A percentile compares a stretch with the other conserved stretches of the same genome.
Evolutionary conservation across 768 basidiomycete genomes (phyloP).

Genomic region (Psilocybe subaeruginosa): DNA sequence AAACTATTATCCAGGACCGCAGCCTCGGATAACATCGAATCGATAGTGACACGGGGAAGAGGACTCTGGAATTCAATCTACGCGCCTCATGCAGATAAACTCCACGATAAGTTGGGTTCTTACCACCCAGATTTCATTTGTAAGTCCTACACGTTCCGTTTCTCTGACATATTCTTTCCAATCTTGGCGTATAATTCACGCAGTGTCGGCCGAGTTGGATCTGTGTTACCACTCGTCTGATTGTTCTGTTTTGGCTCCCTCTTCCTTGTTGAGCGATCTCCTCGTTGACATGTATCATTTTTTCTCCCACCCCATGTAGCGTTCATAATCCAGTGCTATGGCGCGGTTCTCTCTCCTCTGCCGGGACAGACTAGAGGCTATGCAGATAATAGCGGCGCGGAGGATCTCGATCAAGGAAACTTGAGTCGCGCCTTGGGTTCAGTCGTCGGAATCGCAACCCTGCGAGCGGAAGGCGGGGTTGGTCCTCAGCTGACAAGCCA

Average conservation of each 20-base stretch:
- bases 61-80: constrained; percentile 88
- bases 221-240: constrained; percentile 8
- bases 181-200: constrained; percentile 28
- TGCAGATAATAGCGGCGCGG: constrained; percentile 39
- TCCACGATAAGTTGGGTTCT: constrained; percentile 81
- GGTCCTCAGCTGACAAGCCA: constrained; percentile 89
- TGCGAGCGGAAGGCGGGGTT: constrained; percentile 84
- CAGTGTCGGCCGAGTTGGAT: constrained; percentile 28
- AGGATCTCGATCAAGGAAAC: constrained; percentile 74
- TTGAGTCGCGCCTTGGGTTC: constrained; percentile 85
- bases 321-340: constrained; percentile 88
- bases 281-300: constrained; percentile 1
- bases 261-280: background rate
- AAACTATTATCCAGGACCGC: constrained; percentile 49
- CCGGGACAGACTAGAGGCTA: constrained; percentile 55
- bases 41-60: constrained; percentile 68
- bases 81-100: constrained; percentile 85
- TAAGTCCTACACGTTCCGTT: constrained; percentile 50
- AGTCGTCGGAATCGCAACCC: constrained; percentile 81
- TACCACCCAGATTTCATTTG: constrained; percentile 96
- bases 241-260: background rate
- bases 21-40: constrained; percentile 66
- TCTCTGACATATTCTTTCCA: constrained; percentile 33
- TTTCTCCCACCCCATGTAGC: constrained; percentile 42
- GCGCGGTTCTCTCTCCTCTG: constrained; percentile 75